Evolutionary conservation across 2,329 filamentous ascomycete genomes (phyloP).

Genomic region (Venturia pyrina): DNA sequence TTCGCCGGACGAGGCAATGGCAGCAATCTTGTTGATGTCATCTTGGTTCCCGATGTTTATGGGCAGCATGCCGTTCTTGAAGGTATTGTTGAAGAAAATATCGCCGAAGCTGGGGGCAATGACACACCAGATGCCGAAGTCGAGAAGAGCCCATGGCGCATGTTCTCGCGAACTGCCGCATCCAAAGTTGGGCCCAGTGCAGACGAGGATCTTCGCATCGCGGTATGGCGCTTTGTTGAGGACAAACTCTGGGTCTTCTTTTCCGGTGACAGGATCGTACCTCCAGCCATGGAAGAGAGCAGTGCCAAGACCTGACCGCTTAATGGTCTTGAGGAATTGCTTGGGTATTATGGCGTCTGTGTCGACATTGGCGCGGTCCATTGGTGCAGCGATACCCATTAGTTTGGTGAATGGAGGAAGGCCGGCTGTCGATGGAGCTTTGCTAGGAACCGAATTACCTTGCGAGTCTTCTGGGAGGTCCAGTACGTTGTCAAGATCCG

Average conservation of each 20-base stretch:
- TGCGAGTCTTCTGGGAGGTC: constrained; percentile 57
- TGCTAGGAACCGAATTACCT: constrained; percentile 49
- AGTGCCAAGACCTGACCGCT: constrained; percentile 82
- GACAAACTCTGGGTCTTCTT: constrained; percentile 70
- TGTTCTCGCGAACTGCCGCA: constrained; percentile 90
- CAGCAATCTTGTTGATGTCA: constrained; percentile 59
- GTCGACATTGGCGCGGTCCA: constrained; percentile 86
- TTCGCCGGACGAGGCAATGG: constrained; percentile 65
- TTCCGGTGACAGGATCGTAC: constrained; percentile 58
- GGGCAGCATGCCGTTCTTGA: constrained; percentile 99
- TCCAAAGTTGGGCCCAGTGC: constrained; percentile 88
- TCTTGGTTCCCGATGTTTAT: constrained; percentile 61
- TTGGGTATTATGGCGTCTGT: constrained; percentile 99
- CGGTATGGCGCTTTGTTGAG: constrained; percentile 87
- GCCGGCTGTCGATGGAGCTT: constrained; percentile 44
- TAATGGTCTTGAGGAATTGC: constrained; percentile 98
- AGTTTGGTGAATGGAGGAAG: constrained; percentile 76
- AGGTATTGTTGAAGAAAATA: constrained; percentile 99
- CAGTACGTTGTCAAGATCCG: constrained; percentile 53
- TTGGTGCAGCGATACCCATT: constrained; percentile 76
- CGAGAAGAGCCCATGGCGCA: constrained; percentile 90
- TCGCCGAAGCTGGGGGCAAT: constrained; percentile 83
- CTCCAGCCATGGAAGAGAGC: constrained; percentile 83
- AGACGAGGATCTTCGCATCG: constrained; percentile 76
- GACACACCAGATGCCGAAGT: constrained; percentile 91